Evolutionary conservation across 2,329 filamentous ascomycete species (phyloP).

Genomic region (Tolypocladium inflatum): DNA sequence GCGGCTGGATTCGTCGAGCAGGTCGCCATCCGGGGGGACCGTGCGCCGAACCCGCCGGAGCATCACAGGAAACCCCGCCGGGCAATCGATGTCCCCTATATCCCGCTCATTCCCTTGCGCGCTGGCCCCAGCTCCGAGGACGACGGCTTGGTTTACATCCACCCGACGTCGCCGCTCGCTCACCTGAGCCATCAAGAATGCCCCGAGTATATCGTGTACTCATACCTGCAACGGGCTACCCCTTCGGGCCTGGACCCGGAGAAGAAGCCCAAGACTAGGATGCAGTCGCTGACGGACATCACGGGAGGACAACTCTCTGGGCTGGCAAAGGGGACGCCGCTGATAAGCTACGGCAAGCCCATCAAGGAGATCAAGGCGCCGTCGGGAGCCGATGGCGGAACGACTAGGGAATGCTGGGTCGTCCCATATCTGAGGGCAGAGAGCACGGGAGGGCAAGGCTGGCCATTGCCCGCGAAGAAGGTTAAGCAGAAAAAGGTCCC

Average conservation of each 20-base stretch:
- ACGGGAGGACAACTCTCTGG: constrained; percentile 66
- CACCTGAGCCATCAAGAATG: constrained; percentile 61
- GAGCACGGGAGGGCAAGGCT: constrained; percentile 57
- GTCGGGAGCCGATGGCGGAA: constrained; percentile 24
- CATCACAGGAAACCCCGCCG: constrained; percentile 60
- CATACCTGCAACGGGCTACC: constrained; percentile 65
- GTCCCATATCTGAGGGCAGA: constrained; percentile 68
- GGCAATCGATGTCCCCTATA: constrained; percentile 87
- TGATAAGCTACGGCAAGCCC: constrained; percentile 81
- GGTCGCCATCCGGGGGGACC: constrained; percentile 82
- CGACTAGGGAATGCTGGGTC: constrained; percentile 68
- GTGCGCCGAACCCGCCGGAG: constrained; percentile 65
- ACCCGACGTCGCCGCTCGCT: constrained; percentile 75
- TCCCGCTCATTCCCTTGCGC: constrained; percentile 68
- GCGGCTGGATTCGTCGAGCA: constrained; percentile 92
- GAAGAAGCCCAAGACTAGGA: constrained; percentile 63
- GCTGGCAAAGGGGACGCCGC: constrained; percentile 74
- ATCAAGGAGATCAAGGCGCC: constrained; percentile 64
- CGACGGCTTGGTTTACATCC: constrained; percentile 71
- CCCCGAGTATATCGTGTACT: constrained; percentile 82
- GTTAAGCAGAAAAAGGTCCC: constrained; percentile 68
- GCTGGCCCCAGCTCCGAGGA: constrained; percentile 27
- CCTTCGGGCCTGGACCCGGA: constrained; percentile 38
- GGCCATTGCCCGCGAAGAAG: constrained; percentile 79
- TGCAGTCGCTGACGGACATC: constrained; percentile 79